Conservation (phyloP, 495 filamentous ascomycete species). For the Daldinia bambusicola region DNA sequence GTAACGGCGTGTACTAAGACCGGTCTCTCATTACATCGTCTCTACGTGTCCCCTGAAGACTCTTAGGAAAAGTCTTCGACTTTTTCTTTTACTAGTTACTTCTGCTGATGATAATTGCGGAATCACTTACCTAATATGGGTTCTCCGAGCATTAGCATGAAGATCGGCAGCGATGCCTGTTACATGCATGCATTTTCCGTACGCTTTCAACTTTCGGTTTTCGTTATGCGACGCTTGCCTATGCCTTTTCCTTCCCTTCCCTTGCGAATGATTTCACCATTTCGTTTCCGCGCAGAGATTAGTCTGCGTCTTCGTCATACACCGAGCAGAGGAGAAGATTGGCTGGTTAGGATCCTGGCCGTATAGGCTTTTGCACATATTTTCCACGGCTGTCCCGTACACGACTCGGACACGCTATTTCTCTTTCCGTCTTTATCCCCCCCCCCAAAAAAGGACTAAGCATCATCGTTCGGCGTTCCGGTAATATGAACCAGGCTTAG, state of each 20-base stretch:
- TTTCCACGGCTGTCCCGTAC: background rate
- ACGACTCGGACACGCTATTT: background rate
- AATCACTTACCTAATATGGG: background rate
- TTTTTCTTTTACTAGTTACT: background rate
- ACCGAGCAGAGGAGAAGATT: background rate
- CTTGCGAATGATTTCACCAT: background rate
- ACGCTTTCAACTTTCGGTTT: background rate
- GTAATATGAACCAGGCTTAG: background rate
- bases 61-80: background rate
- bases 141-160: background rate
- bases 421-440: too few relatives aligned
- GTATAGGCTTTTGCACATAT: background rate
- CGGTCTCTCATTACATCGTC: background rate
- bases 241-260: too few relatives aligned
- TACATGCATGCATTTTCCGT: background rate
- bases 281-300: background rate
- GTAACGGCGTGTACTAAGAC: background rate
- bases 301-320: background rate
- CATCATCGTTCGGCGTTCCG: background rate
- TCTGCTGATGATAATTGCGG: background rate
- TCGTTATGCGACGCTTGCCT: background rate
- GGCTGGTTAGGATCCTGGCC: background rate
- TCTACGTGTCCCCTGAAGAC: background rate
- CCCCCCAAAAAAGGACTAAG: too few relatives aligned
- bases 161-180: background rate